Evolutionary conservation across 768 basidiomycete genomes (phyloP).

Genomic region (Pulveroboletus ravenelii): DNA sequence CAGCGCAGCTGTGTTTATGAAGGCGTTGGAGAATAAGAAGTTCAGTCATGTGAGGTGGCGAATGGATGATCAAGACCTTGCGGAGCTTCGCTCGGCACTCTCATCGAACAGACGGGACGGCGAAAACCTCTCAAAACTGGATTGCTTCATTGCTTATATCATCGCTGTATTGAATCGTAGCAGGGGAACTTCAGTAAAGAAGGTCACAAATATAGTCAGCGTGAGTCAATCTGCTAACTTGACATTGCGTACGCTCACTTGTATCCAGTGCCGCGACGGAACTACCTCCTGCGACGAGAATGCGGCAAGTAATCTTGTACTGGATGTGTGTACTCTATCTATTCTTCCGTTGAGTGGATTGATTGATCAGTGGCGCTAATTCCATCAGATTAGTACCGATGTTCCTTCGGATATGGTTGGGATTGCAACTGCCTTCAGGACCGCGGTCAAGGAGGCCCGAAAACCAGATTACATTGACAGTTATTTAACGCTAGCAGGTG

Average conservation of each 20-base stretch:
- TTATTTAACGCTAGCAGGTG: slow-evolving; percentile 6
- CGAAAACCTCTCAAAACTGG: slow-evolving; percentile 16
- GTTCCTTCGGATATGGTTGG: slow-evolving; percentile 15
- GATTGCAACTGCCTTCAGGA: slow-evolving; percentile 14
- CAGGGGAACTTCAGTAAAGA: slow-evolving; percentile 3
- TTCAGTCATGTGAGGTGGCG: slow-evolving; percentile 8
- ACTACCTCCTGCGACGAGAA: slow-evolving; percentile 7
- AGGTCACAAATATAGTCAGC: slow-evolving; percentile 22
- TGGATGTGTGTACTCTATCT: slow-evolving; percentile 7
- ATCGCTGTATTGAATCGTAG: slow-evolving; percentile 18
- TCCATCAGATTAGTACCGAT: neutral
- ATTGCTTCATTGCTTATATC: slow-evolving; percentile 29
- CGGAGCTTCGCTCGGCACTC: slow-evolving; percentile 8
- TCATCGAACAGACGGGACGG: neutral
- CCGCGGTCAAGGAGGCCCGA: slow-evolving; percentile 7
- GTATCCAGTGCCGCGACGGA: slow-evolving; percentile 14
- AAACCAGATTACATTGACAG: slow-evolving; percentile 9
- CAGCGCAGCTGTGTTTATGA: slow-evolving; percentile 9
- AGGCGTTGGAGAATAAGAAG: neutral
- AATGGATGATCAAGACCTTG: slow-evolving; percentile 2
- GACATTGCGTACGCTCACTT: neutral
- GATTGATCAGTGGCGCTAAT: neutral
- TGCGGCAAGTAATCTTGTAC: slow-evolving; percentile 15
- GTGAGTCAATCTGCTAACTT: slow-evolving; percentile 9
- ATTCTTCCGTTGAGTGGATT: neutral